Conservation (phyloP, 805 yeast species). For the Teunomyces lycoperdinae region DNA sequence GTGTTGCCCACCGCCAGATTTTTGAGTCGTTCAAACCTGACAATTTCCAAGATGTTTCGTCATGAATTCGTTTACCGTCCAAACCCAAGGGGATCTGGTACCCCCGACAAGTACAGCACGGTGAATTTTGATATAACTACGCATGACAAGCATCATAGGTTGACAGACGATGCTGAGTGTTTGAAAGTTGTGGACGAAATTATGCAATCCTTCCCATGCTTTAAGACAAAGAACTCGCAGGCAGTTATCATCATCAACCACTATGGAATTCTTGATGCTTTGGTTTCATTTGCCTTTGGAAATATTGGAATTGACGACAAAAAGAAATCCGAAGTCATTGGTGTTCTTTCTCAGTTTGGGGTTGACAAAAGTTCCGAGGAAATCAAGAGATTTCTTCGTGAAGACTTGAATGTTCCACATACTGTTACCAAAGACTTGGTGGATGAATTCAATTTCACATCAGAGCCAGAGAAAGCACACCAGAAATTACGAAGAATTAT, state of each 20-base stretch:
- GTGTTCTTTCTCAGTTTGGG: slow-evolving; percentile 74
- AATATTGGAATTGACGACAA: slow-evolving; percentile 64
- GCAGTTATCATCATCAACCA: slow-evolving; percentile 72
- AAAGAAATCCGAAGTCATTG: slow-evolving; percentile 65
- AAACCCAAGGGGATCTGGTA: slow-evolving; percentile 50
- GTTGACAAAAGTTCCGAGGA: slow-evolving; percentile 63
- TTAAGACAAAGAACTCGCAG: slow-evolving; percentile 46
- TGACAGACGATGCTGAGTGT: slow-evolving; percentile 83
- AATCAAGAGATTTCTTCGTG: slow-evolving; percentile 38
- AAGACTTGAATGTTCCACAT: slow-evolving; percentile 71
- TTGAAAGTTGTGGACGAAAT: slow-evolving; percentile 79
- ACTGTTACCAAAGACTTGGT: slow-evolving; percentile 81
- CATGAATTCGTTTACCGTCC: slow-evolving; percentile 83
- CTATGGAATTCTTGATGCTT: slow-evolving; percentile 69
- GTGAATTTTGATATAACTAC: slow-evolving; percentile 82
- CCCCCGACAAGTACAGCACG: slow-evolving; percentile 75
- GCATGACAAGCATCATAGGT: slow-evolving; percentile 39
- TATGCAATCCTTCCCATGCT: slow-evolving; percentile 62
- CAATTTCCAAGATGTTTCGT: slow-evolving; percentile 62
- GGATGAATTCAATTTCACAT: slow-evolving; percentile 67
- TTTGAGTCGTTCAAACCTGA: slow-evolving; percentile 58
- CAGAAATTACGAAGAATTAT: slow-evolving; percentile 63
- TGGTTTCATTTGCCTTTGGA: slow-evolving; percentile 67
- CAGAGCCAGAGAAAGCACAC: slow-evolving; percentile 64
- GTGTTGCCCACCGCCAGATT: slow-evolving; percentile 87